Evolutionary conservation across 2,329 filamentous ascomycete genomes (phyloP).

Genomic region (Magnaporthales sp.): DNA sequence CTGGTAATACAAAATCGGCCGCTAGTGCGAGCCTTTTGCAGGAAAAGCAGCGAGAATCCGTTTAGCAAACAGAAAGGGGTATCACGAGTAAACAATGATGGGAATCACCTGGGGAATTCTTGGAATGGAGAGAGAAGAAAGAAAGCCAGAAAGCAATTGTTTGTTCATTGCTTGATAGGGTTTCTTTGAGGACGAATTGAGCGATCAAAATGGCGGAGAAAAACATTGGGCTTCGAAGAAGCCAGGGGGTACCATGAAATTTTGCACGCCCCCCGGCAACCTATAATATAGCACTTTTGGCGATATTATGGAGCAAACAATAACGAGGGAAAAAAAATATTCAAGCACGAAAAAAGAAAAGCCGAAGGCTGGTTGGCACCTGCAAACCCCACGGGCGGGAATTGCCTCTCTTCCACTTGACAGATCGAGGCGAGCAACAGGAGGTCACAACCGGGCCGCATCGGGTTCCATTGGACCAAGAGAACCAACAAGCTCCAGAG

Average conservation of each 20-base stretch:
- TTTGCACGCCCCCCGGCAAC: neutral
- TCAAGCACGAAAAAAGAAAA: neutral
- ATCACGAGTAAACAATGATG: neutral
- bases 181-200: neutral
- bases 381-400: neutral
- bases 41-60: neutral
- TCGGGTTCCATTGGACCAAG: neutral
- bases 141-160: neutral
- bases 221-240: constrained; percentile 1
- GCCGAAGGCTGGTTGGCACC: neutral
- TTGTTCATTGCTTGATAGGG: neutral
- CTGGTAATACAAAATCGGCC: neutral
- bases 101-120: neutral
- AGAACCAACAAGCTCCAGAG: neutral
- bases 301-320: neutral
- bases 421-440: neutral
- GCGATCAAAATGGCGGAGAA: neutral
- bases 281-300: constrained; percentile 7
- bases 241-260: constrained; percentile 1
- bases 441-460: neutral
- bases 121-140: neutral
- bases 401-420: constrained; percentile 1
- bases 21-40: neutral
- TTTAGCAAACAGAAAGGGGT: neutral
- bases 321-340: neutral